Base-by-base conservation (phyloP, 306 rosid species). In the Carpinus fangiana region DNA sequence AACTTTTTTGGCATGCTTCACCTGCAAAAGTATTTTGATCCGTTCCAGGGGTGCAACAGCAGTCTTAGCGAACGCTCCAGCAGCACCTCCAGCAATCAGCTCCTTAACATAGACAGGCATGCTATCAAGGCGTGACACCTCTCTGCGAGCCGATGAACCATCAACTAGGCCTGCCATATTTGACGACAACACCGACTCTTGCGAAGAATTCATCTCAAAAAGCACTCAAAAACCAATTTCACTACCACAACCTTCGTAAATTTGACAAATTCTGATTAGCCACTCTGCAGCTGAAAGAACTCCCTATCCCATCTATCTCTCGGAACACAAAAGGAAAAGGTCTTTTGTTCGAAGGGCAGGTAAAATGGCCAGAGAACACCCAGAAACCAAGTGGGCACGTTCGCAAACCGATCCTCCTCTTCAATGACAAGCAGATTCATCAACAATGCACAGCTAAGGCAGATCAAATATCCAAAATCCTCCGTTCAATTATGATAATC, bases 1-100 rank as follows among this genome's bases (percentile, higher is more conserved):
- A 4, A 12, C 0, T 5, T 21, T 70, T 23, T 14, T 17, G 12
- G 43, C 0, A 70, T 9, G 79, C 26, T 43, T 21, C 36, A 95
- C 99, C 99, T 96, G 99, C 97, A 96, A 88, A 28, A 96, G 92
- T 60, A 96, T 96, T 86, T 96, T 96, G 80, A 85, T 92, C 46
- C 99, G 80, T 81, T 96, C 99, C 20, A 96, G 84, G n/a, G 99
- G 99, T 0, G 99, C 99, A 79, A 95, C 93, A 8, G 93, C 34
- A 34, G 92, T 86, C 86, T 91, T 96, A 36, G 99, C 79, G 75
- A 96, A 91, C 17, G 92, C 98, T 31, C 99, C 99, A 17, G 99
- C 99, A 71, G 89, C 83, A 0, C 98, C 99, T 21, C 99, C 98
- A 18, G 99, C 97, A 50, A 93, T 85, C 6, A 93, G 79, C 86